phyloP scores from a whole-genome alignment of 2,329 filamentous ascomycete genomes.

The Ophiostoma populinum region DNA sequence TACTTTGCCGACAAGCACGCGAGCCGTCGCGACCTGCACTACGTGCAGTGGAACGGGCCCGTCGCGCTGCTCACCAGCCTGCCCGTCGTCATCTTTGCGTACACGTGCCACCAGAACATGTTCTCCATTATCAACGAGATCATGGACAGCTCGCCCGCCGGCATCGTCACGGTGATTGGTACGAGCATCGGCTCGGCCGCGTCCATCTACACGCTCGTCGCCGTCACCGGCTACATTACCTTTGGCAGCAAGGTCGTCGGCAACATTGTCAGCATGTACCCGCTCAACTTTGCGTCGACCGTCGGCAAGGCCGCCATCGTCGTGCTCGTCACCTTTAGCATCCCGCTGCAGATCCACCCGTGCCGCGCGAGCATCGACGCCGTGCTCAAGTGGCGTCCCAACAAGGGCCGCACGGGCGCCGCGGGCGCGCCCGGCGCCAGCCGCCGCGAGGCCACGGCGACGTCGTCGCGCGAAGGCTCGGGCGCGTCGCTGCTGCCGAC shows the following conservation, averaged over 20 bases:
- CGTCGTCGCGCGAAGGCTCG: slow-evolving; percentile 24
- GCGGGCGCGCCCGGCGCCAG: too few species aligned
- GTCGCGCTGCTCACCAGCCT: slow-evolving; percentile 68
- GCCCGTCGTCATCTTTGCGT: slow-evolving; percentile 96
- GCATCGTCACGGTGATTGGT: slow-evolving; percentile 61
- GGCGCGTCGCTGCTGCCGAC: slow-evolving; percentile 26
- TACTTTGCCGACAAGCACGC: slow-evolving; percentile 65
- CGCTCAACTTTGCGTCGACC: slow-evolving; percentile 64
- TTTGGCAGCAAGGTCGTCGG: slow-evolving; percentile 80
- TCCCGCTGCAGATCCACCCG: slow-evolving; percentile 87
- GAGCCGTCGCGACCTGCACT: slow-evolving; percentile 53
- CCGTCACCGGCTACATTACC: slow-evolving; percentile 87
- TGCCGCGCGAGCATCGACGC: slow-evolving; percentile 91
- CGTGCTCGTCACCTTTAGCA: slow-evolving; percentile 87
- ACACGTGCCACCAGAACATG: slow-evolving; percentile 99
- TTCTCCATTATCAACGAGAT: slow-evolving; percentile 97
- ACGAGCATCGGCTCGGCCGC: slow-evolving; percentile 82
- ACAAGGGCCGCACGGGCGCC: background rate
- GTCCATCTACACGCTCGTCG: slow-evolving; percentile 73
- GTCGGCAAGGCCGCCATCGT: slow-evolving; percentile 93
- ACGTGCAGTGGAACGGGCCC: slow-evolving; percentile 64
- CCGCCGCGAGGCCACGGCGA: background rate
- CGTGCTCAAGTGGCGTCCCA: slow-evolving; percentile 78
- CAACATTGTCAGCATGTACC: slow-evolving; percentile 88
- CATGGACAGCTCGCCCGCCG: slow-evolving; percentile 58